Evolutionary conservation across 345 rosid genomes (phyloP).

Genomic region (Citrus glauca): DNA sequence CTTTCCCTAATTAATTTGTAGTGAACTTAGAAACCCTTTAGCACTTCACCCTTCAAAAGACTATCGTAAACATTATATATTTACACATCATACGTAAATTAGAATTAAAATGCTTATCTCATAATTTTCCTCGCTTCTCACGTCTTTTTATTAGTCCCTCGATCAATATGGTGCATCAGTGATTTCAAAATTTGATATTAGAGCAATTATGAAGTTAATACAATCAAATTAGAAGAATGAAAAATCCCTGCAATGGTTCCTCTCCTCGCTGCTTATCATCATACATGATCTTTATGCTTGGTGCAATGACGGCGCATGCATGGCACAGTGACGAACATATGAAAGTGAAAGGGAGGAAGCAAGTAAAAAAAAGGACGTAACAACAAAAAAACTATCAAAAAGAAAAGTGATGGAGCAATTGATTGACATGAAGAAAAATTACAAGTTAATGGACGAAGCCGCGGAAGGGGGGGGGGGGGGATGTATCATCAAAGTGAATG

Average conservation of each 20-base stretch:
- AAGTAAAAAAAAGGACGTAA: neutral
- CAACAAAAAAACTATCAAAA: neutral
- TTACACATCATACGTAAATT: neutral
- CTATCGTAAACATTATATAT: no score
- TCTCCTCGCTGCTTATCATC: neutral
- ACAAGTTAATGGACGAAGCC: neutral
- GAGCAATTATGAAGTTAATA: neutral
- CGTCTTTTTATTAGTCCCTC: neutral
- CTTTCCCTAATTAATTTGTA: neutral
- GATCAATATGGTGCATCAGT: no score
- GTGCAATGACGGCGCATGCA: constrained; percentile 20
- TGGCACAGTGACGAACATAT: neutral
- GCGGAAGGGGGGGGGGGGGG: neutral
- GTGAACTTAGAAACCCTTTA: neutral
- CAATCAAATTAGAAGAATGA: neutral
- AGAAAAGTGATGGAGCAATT: constrained; percentile 20
- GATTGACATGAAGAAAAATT: constrained; percentile 16
- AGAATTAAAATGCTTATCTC: neutral
- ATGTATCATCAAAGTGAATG: neutral
- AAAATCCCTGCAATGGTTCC: neutral
- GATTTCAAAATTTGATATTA: neutral
- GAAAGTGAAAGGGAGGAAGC: neutral
- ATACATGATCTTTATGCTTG: neutral
- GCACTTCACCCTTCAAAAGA: no score
- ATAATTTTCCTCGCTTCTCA: neutral